phyloP scores from a whole-genome alignment of 208 protist species.

The Crithidia fasciculata region DNA sequence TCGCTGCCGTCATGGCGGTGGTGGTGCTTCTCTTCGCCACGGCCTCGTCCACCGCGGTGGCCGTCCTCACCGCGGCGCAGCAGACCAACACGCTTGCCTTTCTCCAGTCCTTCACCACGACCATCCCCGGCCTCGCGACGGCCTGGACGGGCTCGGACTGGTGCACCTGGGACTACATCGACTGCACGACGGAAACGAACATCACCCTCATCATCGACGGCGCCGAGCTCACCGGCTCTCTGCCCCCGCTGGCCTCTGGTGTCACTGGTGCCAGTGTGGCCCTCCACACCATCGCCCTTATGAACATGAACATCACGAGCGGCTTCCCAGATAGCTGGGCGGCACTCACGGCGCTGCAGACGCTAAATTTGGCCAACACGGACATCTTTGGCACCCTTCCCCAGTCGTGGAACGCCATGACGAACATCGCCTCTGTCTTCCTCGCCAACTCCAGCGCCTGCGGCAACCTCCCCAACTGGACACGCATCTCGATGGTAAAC shows the following conservation, averaged over 20 bases:
- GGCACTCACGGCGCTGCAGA: neutral
- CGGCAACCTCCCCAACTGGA: conserved; percentile 33
- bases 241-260: conserved; percentile 1
- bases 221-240: conserved; percentile 2
- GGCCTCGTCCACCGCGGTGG: neutral
- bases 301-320: conserved; percentile 24
- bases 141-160: conserved; percentile 14
- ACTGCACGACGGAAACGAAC: conserved; percentile 8
- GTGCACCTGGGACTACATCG: conserved; percentile 18
- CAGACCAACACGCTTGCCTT: conserved; percentile 14
- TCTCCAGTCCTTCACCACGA: conserved; percentile 6
- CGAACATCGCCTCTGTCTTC: neutral
- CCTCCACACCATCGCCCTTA: neutral
- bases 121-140: conserved; percentile 14
- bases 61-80: conserved; percentile 9
- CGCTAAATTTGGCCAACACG: conserved; percentile 22
- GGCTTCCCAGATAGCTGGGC: conserved; percentile 24
- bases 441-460: conserved; percentile 14
- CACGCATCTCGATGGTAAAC: conserved; percentile 1
- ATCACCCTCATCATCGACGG: conserved; percentile 12
- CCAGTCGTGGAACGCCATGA: conserved; percentile 16
- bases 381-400: conserved; percentile 26
- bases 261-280: conserved; percentile 9
- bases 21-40: neutral
- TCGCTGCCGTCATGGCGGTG: conserved; percentile 1